These are phyloP conservation scores for Microsporum audouinii DNA, from an alignment of 2,329 filamentous ascomycete species.

Conservation along the genomic window DNA sequence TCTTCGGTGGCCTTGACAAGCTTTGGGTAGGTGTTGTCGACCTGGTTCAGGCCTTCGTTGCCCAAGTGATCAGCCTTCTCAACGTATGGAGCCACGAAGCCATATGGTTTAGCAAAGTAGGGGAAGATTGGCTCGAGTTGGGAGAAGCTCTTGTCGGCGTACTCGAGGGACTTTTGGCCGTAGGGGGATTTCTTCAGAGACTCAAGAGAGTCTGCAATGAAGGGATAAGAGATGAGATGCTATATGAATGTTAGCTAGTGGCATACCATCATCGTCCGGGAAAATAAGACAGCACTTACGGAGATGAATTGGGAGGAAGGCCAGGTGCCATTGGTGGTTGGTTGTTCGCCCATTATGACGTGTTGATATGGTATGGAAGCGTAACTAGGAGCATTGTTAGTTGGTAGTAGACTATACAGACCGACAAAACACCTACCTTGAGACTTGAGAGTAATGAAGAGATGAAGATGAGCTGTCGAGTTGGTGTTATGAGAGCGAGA, in stretches of 20 bases:
- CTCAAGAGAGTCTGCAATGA: constrained; percentile 66
- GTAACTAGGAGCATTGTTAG: neutral
- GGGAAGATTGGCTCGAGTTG: constrained; percentile 67
- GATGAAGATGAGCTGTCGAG: neutral
- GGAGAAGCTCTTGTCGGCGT: constrained; percentile 64
- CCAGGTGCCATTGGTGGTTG: constrained; percentile 41
- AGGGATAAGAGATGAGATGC: constrained; percentile 76
- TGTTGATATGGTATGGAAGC: neutral
- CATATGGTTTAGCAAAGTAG: constrained; percentile 66
- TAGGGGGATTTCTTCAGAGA: constrained; percentile 72
- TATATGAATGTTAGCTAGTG: constrained; percentile 28
- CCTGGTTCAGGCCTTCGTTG: constrained; percentile 55
- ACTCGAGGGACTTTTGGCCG: constrained; percentile 68
- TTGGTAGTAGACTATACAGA: neutral
- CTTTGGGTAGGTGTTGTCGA: constrained; percentile 60
- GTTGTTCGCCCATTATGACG: constrained; percentile 32
- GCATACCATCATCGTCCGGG: neutral
- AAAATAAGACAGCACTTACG: constrained; percentile 18
- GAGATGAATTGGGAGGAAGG: constrained; percentile 38
- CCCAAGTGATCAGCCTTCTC: constrained; percentile 67
- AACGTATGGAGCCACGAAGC: constrained; percentile 75
- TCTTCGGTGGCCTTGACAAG: constrained; percentile 66
- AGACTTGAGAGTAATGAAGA: neutral
- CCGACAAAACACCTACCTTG: neutral
- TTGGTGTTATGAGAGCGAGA: neutral